These are phyloP conservation scores for Lactuca saligna DNA, from an alignment of 129 eudicot genomes.

Conservation along the genomic window DNA sequence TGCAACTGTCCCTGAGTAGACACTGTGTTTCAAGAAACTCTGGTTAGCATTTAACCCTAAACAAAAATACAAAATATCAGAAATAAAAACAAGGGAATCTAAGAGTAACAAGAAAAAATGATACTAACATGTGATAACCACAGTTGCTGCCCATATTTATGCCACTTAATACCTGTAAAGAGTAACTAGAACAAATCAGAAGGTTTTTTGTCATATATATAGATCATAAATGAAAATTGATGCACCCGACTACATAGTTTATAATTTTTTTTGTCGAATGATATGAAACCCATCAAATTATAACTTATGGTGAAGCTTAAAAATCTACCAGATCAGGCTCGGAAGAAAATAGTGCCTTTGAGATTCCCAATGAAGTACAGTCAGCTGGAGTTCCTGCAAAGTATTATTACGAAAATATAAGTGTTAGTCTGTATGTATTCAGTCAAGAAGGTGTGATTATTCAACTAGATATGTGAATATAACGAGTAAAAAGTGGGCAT, in stretches of 20 bases:
- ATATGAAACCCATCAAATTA: background rate
- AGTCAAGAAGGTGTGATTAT: background rate
- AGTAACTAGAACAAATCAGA: conserved; percentile 5
- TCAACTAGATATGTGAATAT: background rate
- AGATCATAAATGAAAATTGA: no score
- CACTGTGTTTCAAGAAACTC: conserved; percentile 42
- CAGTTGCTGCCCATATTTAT: conserved; percentile 95
- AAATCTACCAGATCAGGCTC: conserved; percentile 80
- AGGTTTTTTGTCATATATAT: conserved; percentile 1
- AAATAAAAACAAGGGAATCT: background rate
- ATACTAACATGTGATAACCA: conserved; percentile 81
- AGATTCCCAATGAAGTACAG: conserved; percentile 81
- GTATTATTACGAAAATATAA: background rate
- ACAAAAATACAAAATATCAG: background rate
- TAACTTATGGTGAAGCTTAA: background rate
- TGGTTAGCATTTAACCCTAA: conserved; percentile 10
- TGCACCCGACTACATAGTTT: background rate
- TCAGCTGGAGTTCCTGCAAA: conserved; percentile 92
- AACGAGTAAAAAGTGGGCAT: background rate
- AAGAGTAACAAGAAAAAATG: conserved; percentile 2
- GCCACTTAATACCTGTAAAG: conserved; percentile 87
- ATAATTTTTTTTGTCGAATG: background rate
- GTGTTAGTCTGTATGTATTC: background rate
- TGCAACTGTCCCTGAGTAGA: conserved; percentile 94
- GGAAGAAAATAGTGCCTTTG: conserved; percentile 67